These are phyloP conservation scores for Sungouiella thailandica DNA, from an alignment of 805 yeast species.

Conservation along the genomic window DNA sequence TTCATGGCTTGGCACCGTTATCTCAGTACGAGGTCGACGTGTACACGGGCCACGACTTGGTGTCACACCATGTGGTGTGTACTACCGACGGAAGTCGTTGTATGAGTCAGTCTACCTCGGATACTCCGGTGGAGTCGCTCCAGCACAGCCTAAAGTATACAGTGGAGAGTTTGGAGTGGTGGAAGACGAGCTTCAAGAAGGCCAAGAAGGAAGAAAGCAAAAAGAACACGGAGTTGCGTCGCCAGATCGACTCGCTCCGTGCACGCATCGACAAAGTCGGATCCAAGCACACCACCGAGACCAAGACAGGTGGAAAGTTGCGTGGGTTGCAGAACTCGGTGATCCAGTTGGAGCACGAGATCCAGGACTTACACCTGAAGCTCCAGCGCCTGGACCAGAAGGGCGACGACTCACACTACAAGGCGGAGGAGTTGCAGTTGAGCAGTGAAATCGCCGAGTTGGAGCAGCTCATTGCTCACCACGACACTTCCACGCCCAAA, in stretches of 20 bases:
- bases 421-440: slow-evolving; percentile 17
- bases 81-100: slow-evolving; percentile 12
- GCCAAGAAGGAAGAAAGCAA: slow-evolving; percentile 36
- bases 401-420: slow-evolving; percentile 11
- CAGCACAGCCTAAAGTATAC: slow-evolving; percentile 30
- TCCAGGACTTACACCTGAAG: slow-evolving; percentile 18
- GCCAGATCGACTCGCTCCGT: slow-evolving; percentile 28
- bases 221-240: slow-evolving; percentile 25
- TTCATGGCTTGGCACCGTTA: slow-evolving; percentile 34
- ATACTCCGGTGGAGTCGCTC: slow-evolving; percentile 26
- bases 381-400: slow-evolving; percentile 13
- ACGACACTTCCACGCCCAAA: slow-evolving; percentile 21
- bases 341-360: slow-evolving; percentile 33
- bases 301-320: slow-evolving; percentile 30
- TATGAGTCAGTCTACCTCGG: slow-evolving; percentile 11
- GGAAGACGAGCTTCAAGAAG: slow-evolving; percentile 24
- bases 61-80: slow-evolving; percentile 24
- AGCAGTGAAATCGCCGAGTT: slow-evolving; percentile 18
- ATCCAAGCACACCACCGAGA: slow-evolving; percentile 22
- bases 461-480: slow-evolving; percentile 17
- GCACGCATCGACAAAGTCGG: slow-evolving; percentile 28
- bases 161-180: slow-evolving; percentile 20
- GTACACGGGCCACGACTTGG: slow-evolving; percentile 9
- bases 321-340: slow-evolving; percentile 38
- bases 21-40: slow-evolving; percentile 35